Base-by-base conservation (phyloP, 2,329 filamentous ascomycete genomes). In the Talaromyces sp. region DNA sequence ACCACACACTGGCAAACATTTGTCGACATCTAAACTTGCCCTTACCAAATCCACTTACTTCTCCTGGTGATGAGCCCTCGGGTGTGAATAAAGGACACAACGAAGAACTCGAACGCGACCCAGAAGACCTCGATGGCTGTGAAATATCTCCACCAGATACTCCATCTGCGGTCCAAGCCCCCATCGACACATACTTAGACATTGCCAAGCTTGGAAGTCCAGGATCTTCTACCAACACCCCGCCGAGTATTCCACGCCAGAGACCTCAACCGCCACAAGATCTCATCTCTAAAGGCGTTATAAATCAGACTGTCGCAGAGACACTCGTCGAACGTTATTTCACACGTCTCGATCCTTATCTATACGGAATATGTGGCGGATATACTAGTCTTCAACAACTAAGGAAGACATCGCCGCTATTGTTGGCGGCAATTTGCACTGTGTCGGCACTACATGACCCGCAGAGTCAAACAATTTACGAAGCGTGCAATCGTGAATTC, bases 381-480 rank as follows among this genome's bases (percentile, higher is more conserved):
- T 76, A 77, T 51, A 68, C 65, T 17, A 69, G 71, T 41, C 56
- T 78, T 4, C 67, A 74, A 16, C 66, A 65, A 22, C 58, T 80
- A 22, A 70, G 76, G 22, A 69, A 66, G 13, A 69, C 69, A 7
- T 78, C 76, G 0, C 70, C 76, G 0, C 68, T 75, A 3, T 58
- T 80, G 13, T 75, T 77, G 2, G 75, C 75, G 13, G 73, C 72
- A 9, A 73, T 80, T 44, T 75, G 76, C 47, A 74, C 77, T 2
- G 76, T 80, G 3, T 73, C 77, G 4, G 76, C 77, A 0, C 66
- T 80, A n/a, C 78, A 80, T 52, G 71, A 76, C n/a, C 60, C 68
- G 0, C 61, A 65, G 4, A 61, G 61, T 7, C 60, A 67, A 7
- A 49, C 63, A 19, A 33, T 67, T 1, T 73, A 73, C 37, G 61